A percentile compares a stretch with the other conserved stretches of the same genome.
Evolutionary conservation across 2,329 filamentous ascomycete genomes (phyloP).

Genomic region (Elsinoe batatas): DNA sequence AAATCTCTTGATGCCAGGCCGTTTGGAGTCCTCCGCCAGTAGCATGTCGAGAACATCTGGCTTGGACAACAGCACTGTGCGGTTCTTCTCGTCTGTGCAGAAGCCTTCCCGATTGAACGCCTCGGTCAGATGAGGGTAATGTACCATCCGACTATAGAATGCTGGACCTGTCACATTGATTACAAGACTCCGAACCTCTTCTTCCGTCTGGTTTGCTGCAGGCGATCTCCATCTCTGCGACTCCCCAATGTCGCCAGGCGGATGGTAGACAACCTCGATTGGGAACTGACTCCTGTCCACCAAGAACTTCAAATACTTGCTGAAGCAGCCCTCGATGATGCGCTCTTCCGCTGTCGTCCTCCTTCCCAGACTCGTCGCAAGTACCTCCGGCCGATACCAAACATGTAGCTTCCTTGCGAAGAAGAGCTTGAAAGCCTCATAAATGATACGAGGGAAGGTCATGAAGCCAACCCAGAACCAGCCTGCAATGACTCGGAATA

Average conservation of each 20-base stretch:
- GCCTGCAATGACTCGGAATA: slow-evolving; percentile 21
- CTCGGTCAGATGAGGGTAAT: slow-evolving; percentile 53
- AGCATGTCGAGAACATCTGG: slow-evolving; percentile 43
- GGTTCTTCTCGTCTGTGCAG: slow-evolving; percentile 43
- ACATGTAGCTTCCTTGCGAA: slow-evolving; percentile 50
- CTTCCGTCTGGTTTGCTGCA: slow-evolving; percentile 11
- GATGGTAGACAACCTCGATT: slow-evolving; percentile 45
- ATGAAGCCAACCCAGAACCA: slow-evolving; percentile 62
- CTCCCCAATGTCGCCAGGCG: slow-evolving; percentile 28
- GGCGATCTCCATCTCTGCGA: not conserved
- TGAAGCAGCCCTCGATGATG: slow-evolving; percentile 31
- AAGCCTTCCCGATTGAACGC: slow-evolving; percentile 51
- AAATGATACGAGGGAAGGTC: slow-evolving; percentile 56
- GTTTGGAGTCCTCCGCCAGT: slow-evolving; percentile 21
- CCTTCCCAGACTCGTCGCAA: slow-evolving; percentile 46
- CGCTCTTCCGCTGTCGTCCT: slow-evolving; percentile 43
- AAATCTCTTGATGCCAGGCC: not conserved
- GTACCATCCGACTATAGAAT: slow-evolving; percentile 58
- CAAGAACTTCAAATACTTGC: slow-evolving; percentile 34
- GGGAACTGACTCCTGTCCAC: slow-evolving; percentile 38
- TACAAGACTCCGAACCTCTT: slow-evolving; percentile 37
- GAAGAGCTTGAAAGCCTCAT: slow-evolving; percentile 50
- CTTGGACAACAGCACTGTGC: slow-evolving; percentile 48
- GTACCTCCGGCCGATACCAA: slow-evolving; percentile 56
- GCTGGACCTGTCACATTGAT: slow-evolving; percentile 52